These are phyloP conservation scores for Madurella fahalii DNA, from an alignment of 2,329 filamentous ascomycete genomes.

Conservation along the genomic window DNA sequence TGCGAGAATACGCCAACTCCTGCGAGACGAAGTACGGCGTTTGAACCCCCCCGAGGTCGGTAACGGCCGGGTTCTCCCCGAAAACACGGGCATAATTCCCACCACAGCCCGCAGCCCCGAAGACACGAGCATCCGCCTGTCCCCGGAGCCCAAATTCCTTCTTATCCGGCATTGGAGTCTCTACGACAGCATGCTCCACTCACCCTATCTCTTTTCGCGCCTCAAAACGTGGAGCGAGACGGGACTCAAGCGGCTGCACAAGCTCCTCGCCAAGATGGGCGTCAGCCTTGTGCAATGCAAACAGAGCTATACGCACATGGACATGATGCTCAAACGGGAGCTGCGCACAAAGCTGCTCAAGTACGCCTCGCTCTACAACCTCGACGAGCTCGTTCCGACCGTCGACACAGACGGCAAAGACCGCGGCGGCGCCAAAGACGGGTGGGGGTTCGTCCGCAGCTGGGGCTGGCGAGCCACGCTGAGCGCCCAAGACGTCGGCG, in stretches of 20 bases:
- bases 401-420: constrained; percentile 67
- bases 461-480: constrained; percentile 98
- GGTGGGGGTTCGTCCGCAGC: constrained; percentile 94
- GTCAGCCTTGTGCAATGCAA: constrained; percentile 90
- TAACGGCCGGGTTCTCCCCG: constrained; percentile 59
- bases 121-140: constrained; percentile 86
- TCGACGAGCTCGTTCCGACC: constrained; percentile 87
- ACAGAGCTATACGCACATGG: constrained; percentile 97
- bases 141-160: constrained; percentile 88
- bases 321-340: constrained; percentile 90
- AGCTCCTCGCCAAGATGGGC: constrained; percentile 96
- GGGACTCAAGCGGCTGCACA: constrained; percentile 84
- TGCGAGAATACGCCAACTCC: constrained; percentile 75
- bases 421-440: constrained; percentile 72
- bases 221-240: constrained; percentile 92
- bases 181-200: constrained; percentile 98
- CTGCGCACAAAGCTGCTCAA: constrained; percentile 81
- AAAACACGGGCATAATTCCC: constrained; percentile 77
- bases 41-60: constrained; percentile 73
- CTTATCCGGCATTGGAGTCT: constrained; percentile 94
- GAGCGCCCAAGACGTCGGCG: constrained; percentile 89
- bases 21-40: constrained; percentile 90
- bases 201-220: constrained; percentile 85
- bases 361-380: constrained; percentile 87
- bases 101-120: constrained; percentile 85